These are phyloP conservation scores for Bromus sterilis DNA, from an alignment of 176 grass and related monocot genomes.

Conservation along the genomic window DNA sequence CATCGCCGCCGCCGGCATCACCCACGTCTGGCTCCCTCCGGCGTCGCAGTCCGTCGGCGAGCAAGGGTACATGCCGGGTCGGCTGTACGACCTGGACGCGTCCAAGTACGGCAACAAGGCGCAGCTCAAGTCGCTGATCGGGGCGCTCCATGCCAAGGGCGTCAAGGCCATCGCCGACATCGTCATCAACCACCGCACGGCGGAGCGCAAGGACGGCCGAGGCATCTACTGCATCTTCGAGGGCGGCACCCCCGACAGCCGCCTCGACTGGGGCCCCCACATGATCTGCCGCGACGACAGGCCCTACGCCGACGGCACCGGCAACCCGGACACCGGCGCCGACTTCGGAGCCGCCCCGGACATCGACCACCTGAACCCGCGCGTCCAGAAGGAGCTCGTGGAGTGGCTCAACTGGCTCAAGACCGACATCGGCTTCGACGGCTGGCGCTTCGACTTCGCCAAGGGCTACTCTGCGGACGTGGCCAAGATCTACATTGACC, in stretches of 20 bases:
- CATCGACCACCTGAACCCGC: slow-evolving; percentile 70
- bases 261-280: slow-evolving; percentile 64
- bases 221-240: slow-evolving; percentile 71
- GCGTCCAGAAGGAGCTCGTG: slow-evolving; percentile 50
- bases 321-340: slow-evolving; percentile 52
- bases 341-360: slow-evolving; percentile 46
- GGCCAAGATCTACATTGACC: slow-evolving; percentile 66
- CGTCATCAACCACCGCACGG: slow-evolving; percentile 89
- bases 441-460: slow-evolving; percentile 65
- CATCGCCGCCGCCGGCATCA: slow-evolving; percentile 58
- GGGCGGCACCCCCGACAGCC: slow-evolving; percentile 48
- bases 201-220: slow-evolving; percentile 39
- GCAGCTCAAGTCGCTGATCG: slow-evolving; percentile 62
- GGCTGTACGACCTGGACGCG: slow-evolving; percentile 56
- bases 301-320: slow-evolving; percentile 47
- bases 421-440: slow-evolving; percentile 63
- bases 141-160: slow-evolving; percentile 41
- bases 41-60: slow-evolving; percentile 54
- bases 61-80: slow-evolving; percentile 78
- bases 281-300: slow-evolving; percentile 72
- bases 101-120: slow-evolving; percentile 67
- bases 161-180: slow-evolving; percentile 77
- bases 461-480: slow-evolving; percentile 43
- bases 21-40: slow-evolving; percentile 86
- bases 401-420: slow-evolving; percentile 43